Conservation (phyloP, 257 asterid species). For the Ligustrum vulgare region DNA sequence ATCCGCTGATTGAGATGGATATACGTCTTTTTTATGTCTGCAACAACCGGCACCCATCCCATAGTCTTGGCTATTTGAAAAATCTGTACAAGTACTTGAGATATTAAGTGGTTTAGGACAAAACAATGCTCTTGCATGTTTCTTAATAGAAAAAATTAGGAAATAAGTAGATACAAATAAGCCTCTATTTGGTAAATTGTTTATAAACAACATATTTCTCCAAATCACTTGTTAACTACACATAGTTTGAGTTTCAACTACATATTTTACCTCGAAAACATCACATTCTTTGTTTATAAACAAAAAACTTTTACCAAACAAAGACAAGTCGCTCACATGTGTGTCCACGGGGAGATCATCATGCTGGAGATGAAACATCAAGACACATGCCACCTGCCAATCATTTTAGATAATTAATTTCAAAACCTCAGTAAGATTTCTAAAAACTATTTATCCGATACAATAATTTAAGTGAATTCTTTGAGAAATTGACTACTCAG, state of each 20-base stretch:
- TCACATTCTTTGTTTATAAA: no score
- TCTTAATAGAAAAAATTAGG: not conserved
- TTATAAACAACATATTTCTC: no score
- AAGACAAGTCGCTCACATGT: slow-evolving; percentile 53
- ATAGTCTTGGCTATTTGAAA: slow-evolving; percentile 77
- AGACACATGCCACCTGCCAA: slow-evolving; percentile 80
- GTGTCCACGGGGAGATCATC: slow-evolving; percentile 91
- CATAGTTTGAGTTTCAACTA: no score
- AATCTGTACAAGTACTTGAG: slow-evolving; percentile 40
- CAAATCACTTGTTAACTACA: no score
- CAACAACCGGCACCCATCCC: slow-evolving; percentile 65
- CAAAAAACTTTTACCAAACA: no score
- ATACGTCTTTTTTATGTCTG: slow-evolving; percentile 64
- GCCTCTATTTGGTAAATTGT: no score
- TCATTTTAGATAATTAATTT: slow-evolving; percentile 23
- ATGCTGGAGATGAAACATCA: slow-evolving; percentile 82
- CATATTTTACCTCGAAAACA: no score
- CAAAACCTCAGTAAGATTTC: slow-evolving; percentile 3
- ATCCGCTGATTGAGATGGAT: slow-evolving; percentile 71
- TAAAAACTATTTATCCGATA: not conserved
- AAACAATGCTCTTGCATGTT: not conserved
- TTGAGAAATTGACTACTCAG: not conserved
- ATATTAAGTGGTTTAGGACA: slow-evolving; percentile 6
- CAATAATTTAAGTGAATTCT: not conserved
- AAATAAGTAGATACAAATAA: not conserved